Evolutionary conservation across 805 yeast species (phyloP).

Genomic region (Candida ortonii): DNA sequence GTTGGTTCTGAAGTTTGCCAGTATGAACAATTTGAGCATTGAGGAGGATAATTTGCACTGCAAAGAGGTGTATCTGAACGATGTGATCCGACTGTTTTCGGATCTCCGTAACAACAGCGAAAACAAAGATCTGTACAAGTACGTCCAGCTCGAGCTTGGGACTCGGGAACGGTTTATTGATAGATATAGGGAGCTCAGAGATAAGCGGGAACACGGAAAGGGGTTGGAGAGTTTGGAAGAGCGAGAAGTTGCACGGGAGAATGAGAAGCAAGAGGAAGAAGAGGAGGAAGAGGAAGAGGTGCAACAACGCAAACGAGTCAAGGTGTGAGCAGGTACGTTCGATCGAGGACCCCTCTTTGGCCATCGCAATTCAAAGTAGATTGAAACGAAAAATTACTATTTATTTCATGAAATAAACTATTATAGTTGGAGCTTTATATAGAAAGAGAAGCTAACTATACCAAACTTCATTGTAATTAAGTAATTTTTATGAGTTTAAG

Average conservation of each 20-base stretch:
- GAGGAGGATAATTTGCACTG: conserved; percentile 25
- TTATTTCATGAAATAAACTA: conserved; percentile 10
- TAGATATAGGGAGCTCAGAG: conserved; percentile 6
- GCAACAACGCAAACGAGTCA: conserved; percentile 5
- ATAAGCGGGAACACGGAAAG: conserved; percentile 11
- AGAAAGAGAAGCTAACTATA: conserved; percentile 7
- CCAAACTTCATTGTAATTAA: conserved; percentile 12
- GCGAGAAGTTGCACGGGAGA: conserved; percentile 7
- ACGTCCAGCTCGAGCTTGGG: conserved; percentile 21
- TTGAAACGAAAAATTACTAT: conserved; percentile 2
- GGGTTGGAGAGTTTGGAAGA: conserved; percentile 20
- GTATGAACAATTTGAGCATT: conserved; percentile 22
- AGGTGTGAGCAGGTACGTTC: too few relatives aligned
- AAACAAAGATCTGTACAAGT: conserved; percentile 24
- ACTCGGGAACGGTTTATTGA: conserved; percentile 16
- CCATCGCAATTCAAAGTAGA: not conserved
- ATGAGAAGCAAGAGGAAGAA: conserved; percentile 2
- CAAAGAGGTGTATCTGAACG: conserved; percentile 16
- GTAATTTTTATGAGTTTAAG: conserved; percentile 26
- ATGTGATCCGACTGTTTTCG: conserved; percentile 20
- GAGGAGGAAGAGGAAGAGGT: conserved; percentile 7
- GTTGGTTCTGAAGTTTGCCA: conserved; percentile 19
- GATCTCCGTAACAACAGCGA: conserved; percentile 23
- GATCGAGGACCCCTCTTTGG: too few relatives aligned
- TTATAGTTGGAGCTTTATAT: conserved; percentile 8